Base-by-base conservation (phyloP, 176 grass and related monocot genomes). In the Saccharum spontaneum region DNA sequence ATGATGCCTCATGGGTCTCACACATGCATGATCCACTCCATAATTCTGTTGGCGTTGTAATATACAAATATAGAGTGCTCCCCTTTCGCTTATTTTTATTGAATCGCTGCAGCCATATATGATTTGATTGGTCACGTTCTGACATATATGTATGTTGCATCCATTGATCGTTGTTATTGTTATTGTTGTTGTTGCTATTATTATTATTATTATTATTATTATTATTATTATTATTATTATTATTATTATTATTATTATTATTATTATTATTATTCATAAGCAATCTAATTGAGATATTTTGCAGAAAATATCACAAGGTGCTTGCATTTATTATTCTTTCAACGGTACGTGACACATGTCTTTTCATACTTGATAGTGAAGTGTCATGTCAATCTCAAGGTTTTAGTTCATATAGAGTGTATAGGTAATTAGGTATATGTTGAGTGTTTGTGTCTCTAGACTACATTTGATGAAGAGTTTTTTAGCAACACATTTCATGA, bases 1-100 rank as follows among this genome's bases (percentile, higher is more conserved):
- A 83, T 71, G 50, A 77, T 77, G 64, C 65, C 36, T 31, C 48
- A 71, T 28, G 44, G 49, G 69, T n/a, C 61, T 30, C 22, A 71
- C 36, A 33, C 67, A 82, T 24, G 38, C 79, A 67, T 49, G 44
- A 6, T 14, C 62, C 78, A 37, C 28, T 68, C 12, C 45, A 79
- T 43, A 28, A 60, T 23, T 60, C 8, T 60, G 22, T 44, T 50
- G 6, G 6, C 44, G 15, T 48, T 28, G 16, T 8, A 7, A 49
- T 49, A 75, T 37, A 55, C 18, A 30, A 16, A 18, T 52, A 8
- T 20, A 55, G 36, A 22, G 48, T 7, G 4, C 17, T 0, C 28
- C 8, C 28, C 6, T 22, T 50, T 10, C 5, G 3, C 10, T 49
- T 10, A 37, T 55, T n/a, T 72, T 57, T 20, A 30, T 37, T 76